Base-by-base conservation (phyloP, 768 basidiomycete species). In the Cyclocybe aegerita region DNA sequence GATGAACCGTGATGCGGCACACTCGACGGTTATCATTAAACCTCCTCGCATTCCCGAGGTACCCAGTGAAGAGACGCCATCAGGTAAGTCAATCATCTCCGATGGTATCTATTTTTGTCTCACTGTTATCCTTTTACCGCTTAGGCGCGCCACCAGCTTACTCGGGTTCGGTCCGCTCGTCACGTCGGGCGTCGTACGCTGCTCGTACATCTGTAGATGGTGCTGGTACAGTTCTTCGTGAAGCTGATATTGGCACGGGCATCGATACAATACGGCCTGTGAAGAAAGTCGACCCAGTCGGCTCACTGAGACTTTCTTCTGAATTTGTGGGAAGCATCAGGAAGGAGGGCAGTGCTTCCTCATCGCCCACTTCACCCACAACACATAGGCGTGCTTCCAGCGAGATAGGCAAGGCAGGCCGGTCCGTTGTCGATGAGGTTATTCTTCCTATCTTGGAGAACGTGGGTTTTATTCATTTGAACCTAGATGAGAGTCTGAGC, bases 251-350 rank as follows among this genome's bases (percentile, higher is more conserved):
- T n/a, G 93, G 92, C 12, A 88, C 77, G 46, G 93, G 93, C 35
- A 76, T 90, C 39, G 91, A 90, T 60, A 98, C 95, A 1, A 92
- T 98, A 60, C 80, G 93, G 46, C 94, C 95, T 0, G 85, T 96
- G 54, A 96, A 95, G 79, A 92, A 90, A 61, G 85, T 96, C 30
- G 93, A 97, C 64, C 78, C 86, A 4, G 75, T 78, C 9, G 83
- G 86, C 3, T 93, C 92, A 4, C 70, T 93, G 10, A 75, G 85
- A 53, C 66, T 90, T 14, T 93, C 92, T 0, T 78, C 83, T 8
- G 93, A 91, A 59, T 94, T 82, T 62, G 84, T 93, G 29, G 93
- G 92, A 8, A 90, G 77, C 55, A 62, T 84, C 49, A 76, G 85
- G 44, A 78, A 78, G 64, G 88, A 82, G 47, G 76, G 73, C 15